These are phyloP conservation scores for Tulasnella sp. DNA, from an alignment of 768 basidiomycete genomes.

Conservation along the genomic window DNA sequence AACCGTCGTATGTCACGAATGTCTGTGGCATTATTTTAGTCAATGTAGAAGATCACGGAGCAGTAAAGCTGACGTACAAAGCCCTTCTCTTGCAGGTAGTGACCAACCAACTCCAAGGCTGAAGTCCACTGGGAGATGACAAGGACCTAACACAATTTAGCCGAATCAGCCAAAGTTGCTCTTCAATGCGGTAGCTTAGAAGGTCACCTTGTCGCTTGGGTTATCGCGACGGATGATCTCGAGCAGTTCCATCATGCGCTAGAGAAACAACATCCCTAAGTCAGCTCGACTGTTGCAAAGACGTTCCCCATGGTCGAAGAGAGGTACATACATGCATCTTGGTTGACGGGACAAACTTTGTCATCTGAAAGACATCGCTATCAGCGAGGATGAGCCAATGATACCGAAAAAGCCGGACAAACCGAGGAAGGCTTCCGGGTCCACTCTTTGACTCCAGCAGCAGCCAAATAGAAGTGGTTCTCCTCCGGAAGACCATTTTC, in stretches of 20 bases:
- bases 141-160: slow-evolving; percentile 34
- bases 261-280: too few species aligned
- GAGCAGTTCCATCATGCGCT: slow-evolving; percentile 52
- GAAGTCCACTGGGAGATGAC: slow-evolving; percentile 63
- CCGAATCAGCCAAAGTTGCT: too few species aligned
- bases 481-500: slow-evolving; percentile 32
- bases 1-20: slow-evolving; percentile 42
- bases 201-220: slow-evolving; percentile 49
- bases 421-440: slow-evolving; percentile 27
- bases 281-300: neutral
- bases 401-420: too few species aligned
- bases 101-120: slow-evolving; percentile 50
- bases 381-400: too few species aligned
- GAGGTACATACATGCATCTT: slow-evolving; percentile 52
- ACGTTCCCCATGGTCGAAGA: neutral
- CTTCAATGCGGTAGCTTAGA: neutral
- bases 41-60: slow-evolving; percentile 25
- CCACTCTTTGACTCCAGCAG: slow-evolving; percentile 5
- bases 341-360: slow-evolving; percentile 53
- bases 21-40: slow-evolving; percentile 36
- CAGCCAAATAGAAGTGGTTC: slow-evolving; percentile 17
- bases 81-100: slow-evolving; percentile 43
- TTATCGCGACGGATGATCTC: slow-evolving; percentile 33
- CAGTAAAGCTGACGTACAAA: slow-evolving; percentile 25
- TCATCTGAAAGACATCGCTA: too few species aligned